These are phyloP conservation scores for Camellia lanceoleosa DNA, from an alignment of 148 eudicot genomes.

Conservation along the genomic window DNA sequence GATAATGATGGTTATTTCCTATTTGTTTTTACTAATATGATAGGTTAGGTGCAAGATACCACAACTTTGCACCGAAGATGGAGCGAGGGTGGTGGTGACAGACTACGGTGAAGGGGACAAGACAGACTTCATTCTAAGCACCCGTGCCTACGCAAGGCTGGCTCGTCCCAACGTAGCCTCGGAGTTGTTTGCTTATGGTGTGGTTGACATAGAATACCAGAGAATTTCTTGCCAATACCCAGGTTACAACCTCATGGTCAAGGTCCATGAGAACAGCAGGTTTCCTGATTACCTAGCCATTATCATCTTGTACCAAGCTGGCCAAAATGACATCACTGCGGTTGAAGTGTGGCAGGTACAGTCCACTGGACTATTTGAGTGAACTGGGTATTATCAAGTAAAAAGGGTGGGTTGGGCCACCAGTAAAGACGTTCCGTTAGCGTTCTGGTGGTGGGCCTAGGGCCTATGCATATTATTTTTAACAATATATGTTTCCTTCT, in stretches of 20 bases:
- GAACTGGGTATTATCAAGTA: not conserved
- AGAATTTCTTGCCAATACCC: constrained; percentile 50
- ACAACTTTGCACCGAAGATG: constrained; percentile 53
- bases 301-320: constrained; percentile 41
- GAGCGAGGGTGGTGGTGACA: constrained; percentile 56
- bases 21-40: not conserved
- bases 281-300: constrained; percentile 60
- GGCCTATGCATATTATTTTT: not conserved
- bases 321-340: constrained; percentile 37
- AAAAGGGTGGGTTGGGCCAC: too few species aligned
- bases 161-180: constrained; percentile 40
- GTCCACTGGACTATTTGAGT: not conserved
- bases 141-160: constrained; percentile 41
- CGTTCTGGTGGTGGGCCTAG: too few species aligned
- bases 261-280: constrained; percentile 48
- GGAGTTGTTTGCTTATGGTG: constrained; percentile 42
- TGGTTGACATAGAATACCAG: constrained; percentile 49
- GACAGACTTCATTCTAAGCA: constrained; percentile 59
- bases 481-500: not conserved
- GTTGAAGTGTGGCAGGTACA: constrained; percentile 49
- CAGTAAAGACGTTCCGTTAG: too few species aligned
- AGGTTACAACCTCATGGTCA: constrained; percentile 44
- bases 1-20: not conserved
- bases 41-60: constrained; percentile 63
- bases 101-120: constrained; percentile 55